Conservation (phyloP, 805 yeast genomes). For the Kodamaea kakaduensis region DNA sequence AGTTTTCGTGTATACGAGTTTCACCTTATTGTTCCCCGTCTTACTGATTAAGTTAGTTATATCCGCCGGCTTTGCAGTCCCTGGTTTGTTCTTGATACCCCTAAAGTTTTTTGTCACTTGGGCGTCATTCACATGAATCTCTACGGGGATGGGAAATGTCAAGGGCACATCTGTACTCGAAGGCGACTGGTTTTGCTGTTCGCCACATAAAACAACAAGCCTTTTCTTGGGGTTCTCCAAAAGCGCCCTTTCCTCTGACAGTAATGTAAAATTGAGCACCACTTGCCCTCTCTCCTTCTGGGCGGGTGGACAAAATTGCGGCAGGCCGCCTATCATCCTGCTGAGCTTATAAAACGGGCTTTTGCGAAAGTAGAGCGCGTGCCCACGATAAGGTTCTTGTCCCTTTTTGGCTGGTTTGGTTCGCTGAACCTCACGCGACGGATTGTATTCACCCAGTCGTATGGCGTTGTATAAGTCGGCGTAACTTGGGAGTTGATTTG, state of each 20-base stretch:
- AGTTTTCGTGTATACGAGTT: conserved; percentile 57
- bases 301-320: conserved; percentile 40
- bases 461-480: conserved; percentile 24
- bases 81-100: conserved; percentile 73
- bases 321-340: conserved; percentile 44
- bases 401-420: background rate
- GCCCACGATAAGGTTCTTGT: conserved; percentile 22
- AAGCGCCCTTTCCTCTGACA: conserved; percentile 37
- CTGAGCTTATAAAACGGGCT: conserved; percentile 55
- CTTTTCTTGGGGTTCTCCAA: conserved; percentile 26
- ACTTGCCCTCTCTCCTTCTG: conserved; percentile 41
- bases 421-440: background rate
- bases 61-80: conserved; percentile 81
- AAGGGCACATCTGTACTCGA: conserved; percentile 35
- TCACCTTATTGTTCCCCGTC: conserved; percentile 39
- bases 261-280: conserved; percentile 36
- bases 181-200: conserved; percentile 17
- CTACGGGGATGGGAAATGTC: conserved; percentile 70
- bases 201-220: conserved; percentile 55
- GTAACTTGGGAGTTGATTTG: conserved; percentile 35
- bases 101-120: conserved; percentile 42
- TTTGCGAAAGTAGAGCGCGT: conserved; percentile 46
- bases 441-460: conserved; percentile 22
- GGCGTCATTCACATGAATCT: conserved; percentile 55
- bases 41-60: conserved; percentile 38